These are phyloP conservation scores for Yarrowia yakushimensis DNA, from an alignment of 805 yeast species.

Conservation along the genomic window DNA sequence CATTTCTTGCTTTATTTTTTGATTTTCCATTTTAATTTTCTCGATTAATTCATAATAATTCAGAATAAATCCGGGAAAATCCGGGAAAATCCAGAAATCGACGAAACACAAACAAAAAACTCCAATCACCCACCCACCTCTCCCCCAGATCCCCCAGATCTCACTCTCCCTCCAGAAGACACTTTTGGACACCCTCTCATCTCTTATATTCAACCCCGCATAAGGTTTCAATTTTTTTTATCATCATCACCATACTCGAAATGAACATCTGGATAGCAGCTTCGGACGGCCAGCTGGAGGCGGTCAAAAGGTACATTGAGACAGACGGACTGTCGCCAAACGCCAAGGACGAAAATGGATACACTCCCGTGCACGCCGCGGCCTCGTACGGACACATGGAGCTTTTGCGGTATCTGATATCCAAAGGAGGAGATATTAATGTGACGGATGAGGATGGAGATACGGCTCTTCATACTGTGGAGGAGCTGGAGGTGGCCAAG, in stretches of 20 bases:
- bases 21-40: no score
- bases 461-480: constrained; percentile 90
- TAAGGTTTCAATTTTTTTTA: neutral
- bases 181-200: no score
- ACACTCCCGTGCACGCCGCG: constrained; percentile 97
- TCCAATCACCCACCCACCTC: no score
- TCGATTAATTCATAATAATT: no score
- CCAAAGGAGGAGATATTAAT: constrained; percentile 73
- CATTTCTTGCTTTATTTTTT: no score
- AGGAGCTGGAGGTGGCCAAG: constrained; percentile 62
- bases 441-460: constrained; percentile 87
- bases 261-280: constrained; percentile 91
- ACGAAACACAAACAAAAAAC: no score
- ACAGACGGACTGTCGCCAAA: constrained; percentile 58
- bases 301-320: constrained; percentile 55
- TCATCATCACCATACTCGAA: neutral
- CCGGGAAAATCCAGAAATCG: no score
- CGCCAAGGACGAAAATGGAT: constrained; percentile 85
- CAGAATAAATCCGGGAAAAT: no score
- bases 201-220: no score
- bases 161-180: no score
- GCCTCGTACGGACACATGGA: constrained; percentile 85
- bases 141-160: no score
- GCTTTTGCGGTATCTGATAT: constrained; percentile 54
- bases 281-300: constrained; percentile 67